A percentile compares a stretch with the other conserved stretches of the same genome.
Evolutionary conservation across 345 rosid species (phyloP).

Genomic region (Euphorbia pulcherrima): DNA sequence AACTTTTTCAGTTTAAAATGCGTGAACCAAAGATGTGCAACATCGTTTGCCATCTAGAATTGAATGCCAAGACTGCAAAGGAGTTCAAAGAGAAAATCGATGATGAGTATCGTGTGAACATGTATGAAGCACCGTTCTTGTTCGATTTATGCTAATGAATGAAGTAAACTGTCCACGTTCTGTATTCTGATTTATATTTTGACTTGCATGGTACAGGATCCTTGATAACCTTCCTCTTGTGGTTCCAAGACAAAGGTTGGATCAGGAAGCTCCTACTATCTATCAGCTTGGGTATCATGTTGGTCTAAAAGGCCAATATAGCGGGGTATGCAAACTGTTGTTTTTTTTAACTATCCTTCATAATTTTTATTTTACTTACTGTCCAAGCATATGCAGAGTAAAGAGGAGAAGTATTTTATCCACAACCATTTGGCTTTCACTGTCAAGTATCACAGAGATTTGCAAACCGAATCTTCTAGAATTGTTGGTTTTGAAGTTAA

Average conservation of each 20-base stretch:
- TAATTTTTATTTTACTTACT: constrained; percentile 15
- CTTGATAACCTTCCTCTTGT: constrained; percentile 95
- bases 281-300: constrained; percentile 90
- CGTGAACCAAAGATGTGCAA: constrained; percentile 83
- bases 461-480: constrained; percentile 68
- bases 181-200: constrained; percentile 23
- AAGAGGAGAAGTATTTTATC: constrained; percentile 80
- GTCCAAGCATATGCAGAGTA: constrained; percentile 46
- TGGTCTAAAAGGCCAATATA: constrained; percentile 85
- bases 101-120: constrained; percentile 91
- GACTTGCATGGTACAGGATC: constrained; percentile 55
- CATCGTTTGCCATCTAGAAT: constrained; percentile 45
- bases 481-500: constrained; percentile 97
- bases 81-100: constrained; percentile 80
- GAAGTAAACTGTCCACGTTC: not conserved
- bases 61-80: constrained; percentile 61
- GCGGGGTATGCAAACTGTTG: constrained; percentile 56
- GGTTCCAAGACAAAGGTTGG: constrained; percentile 64
- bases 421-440: constrained; percentile 87
- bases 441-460: constrained; percentile 80
- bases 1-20: constrained; percentile 71
- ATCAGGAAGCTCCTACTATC: constrained; percentile 61
- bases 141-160: not conserved
- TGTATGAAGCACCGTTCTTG: constrained; percentile 40
- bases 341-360: not conserved